Evolutionary conservation across 345 rosid genomes (phyloP), one percentile per base, ranked within the genome.

Genomic region (Capsella bursapastoris): DNA sequence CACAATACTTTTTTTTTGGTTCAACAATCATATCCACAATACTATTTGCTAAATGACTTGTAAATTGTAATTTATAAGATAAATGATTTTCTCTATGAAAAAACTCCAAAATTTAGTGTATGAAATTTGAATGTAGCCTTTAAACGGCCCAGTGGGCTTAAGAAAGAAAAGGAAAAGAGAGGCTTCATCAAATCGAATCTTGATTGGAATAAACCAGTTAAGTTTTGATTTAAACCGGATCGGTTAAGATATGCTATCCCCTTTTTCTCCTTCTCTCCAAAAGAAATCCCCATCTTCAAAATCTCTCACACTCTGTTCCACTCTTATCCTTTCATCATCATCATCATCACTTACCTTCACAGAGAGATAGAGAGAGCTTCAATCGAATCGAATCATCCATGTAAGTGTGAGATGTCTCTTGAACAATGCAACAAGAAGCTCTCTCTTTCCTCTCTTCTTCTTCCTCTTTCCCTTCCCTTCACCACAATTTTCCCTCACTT

Each of bases 351-450:
- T 15, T 47, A 47, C 4, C 51, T 47, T 49, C 53, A 48, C 52
- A 49, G 2, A 48, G 25, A 3, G 27, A 48, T 4, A 48, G 2
- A 48, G 22, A 7, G 52, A 48, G 27, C 52, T 45, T 14, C 49
- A n/a, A 41, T 58, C 28, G 6, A 4, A 35, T 32, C 40, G 28
- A 18, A 38, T 61, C 66, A 37, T 57, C 56, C 31, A 68, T 75
- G 79, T 53, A 62, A 69, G 18, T 56, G 57, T 63, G 71, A 77
- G 61, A 70, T 77, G 79, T 76, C 74, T 76, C 75, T 69, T 76
- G 76, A 75, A 80, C 86, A 50, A 87, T 89, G 90, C 86, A 81
- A 59, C 86, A 80, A 57, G 83, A 83, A 73, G 79, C 85, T 13
- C 82, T 85, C 82, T 82, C 66, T 73, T 70, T 74, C 69, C 80